These are phyloP conservation scores for Ambrosiella xylebori DNA, from an alignment of 2,329 filamentous ascomycete genomes.

Conservation along the genomic window DNA sequence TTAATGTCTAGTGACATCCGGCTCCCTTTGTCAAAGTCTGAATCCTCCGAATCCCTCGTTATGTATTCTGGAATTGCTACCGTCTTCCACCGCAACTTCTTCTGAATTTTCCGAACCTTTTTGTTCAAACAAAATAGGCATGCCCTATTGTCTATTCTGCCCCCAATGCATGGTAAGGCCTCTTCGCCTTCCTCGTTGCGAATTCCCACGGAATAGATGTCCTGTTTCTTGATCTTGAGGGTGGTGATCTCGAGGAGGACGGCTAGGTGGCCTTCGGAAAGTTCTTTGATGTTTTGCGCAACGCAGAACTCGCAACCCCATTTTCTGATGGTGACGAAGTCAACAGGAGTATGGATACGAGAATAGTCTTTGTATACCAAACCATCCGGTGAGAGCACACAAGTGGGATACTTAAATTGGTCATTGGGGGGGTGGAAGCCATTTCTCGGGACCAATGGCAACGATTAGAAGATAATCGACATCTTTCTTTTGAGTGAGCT, in stretches of 20 bases:
- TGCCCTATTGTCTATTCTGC: neutral
- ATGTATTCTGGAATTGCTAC: slow-evolving; percentile 6
- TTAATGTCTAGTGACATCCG: neutral
- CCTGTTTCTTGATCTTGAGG: slow-evolving; percentile 8
- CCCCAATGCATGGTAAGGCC: neutral
- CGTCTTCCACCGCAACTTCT: slow-evolving; percentile 8
- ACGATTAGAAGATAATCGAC: slow-evolving; percentile 9
- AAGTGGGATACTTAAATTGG: slow-evolving; percentile 7
- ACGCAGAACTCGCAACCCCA: slow-evolving; percentile 11
- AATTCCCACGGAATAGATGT: neutral
- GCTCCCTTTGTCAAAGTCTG: neutral
- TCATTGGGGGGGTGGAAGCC: slow-evolving; percentile 5
- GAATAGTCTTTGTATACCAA: slow-evolving; percentile 8
- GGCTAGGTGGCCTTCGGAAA: slow-evolving; percentile 2
- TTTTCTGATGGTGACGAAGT: slow-evolving; percentile 9
- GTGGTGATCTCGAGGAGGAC: slow-evolving; percentile 7
- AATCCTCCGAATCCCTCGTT: slow-evolving; percentile 1
- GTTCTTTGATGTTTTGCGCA: slow-evolving; percentile 1
- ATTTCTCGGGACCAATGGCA: slow-evolving; percentile 5
- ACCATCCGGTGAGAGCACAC: slow-evolving; percentile 9
- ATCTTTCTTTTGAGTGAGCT: neutral
- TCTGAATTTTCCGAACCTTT: slow-evolving; percentile 3
- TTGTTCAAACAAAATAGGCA: slow-evolving; percentile 8
- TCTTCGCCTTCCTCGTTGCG: slow-evolving; percentile 2
- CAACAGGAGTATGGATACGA: slow-evolving; percentile 2